These are phyloP conservation scores for Raphanus sativus DNA, from an alignment of 345 rosid species.

Conservation along the genomic window DNA sequence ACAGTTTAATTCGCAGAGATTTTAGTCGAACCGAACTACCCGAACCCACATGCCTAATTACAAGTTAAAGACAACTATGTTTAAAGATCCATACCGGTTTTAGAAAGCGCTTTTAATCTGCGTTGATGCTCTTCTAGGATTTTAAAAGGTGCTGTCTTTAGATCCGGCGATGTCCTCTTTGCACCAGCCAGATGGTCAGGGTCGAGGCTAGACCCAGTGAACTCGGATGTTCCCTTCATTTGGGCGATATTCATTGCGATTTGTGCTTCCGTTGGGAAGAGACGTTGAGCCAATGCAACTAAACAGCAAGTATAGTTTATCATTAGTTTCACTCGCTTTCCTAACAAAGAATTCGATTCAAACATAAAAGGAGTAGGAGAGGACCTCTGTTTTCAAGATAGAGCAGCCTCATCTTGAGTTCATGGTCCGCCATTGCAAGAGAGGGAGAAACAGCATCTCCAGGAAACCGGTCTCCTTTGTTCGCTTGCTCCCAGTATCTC, in stretches of 20 bases:
- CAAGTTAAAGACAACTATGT: background rate
- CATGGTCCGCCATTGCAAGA: conserved; percentile 61
- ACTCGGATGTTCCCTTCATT: conserved; percentile 63
- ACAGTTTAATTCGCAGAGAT: no score
- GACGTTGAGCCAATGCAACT: conserved; percentile 72
- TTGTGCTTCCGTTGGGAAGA: conserved; percentile 89
- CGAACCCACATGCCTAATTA: no score
- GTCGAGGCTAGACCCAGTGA: conserved; percentile 41
- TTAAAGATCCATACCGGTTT: conserved; percentile 54
- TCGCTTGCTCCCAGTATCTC: conserved; percentile 74
- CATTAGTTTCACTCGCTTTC: conserved; percentile 18
- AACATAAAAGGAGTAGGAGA: background rate
- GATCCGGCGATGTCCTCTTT: conserved; percentile 51
- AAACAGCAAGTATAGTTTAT: conserved; percentile 12
- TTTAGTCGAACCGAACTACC: no score
- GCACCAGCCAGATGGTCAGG: conserved; percentile 21
- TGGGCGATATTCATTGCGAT: conserved; percentile 67
- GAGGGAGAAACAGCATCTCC: conserved; percentile 66
- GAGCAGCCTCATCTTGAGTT: conserved; percentile 51
- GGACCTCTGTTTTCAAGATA: conserved; percentile 85
- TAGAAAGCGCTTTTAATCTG: conserved; percentile 68
- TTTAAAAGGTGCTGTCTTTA: conserved; percentile 57
- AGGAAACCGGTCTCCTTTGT: conserved; percentile 52
- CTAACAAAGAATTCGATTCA: background rate
- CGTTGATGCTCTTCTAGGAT: conserved; percentile 65